phyloP scores from a whole-genome alignment of 164 flowering plant species.

The Annona cherimola region DNA sequence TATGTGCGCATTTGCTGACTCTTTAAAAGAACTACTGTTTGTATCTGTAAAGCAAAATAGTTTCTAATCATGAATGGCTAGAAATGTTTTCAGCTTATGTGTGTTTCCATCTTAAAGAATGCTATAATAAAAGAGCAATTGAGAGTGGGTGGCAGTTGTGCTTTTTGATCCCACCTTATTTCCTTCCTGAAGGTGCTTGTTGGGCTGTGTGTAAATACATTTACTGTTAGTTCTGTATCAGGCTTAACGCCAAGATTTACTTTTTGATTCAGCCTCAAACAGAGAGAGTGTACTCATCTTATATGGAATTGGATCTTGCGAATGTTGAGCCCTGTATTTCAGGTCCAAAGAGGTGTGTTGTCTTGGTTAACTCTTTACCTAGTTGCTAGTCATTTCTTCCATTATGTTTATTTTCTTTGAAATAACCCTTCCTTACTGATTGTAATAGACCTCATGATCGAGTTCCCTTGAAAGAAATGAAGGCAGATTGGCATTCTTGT shows the following conservation, averaged over 20 bases:
- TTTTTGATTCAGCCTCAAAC: constrained; percentile 48
- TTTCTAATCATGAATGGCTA: not conserved
- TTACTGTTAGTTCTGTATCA: not conserved
- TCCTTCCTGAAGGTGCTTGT: no score
- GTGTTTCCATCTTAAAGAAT: not conserved
- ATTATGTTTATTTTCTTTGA: not conserved
- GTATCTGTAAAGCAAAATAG: not conserved
- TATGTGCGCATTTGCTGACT: constrained; percentile 13
- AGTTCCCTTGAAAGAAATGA: constrained; percentile 77
- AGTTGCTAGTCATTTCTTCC: not conserved
- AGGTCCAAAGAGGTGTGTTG: constrained; percentile 65
- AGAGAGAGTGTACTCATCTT: constrained; percentile 66
- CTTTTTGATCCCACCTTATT: no score
- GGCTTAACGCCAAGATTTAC: not conserved
- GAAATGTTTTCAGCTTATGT: not conserved
- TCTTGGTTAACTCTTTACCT: not conserved
- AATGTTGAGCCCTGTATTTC: constrained; percentile 79
- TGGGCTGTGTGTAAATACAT: not conserved
- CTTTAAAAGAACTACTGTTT: not conserved
- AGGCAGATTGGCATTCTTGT: constrained; percentile 83
- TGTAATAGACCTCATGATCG: constrained; percentile 74
- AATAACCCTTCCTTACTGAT: not conserved
- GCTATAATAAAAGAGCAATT: not conserved
- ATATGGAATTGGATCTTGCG: constrained; percentile 50
- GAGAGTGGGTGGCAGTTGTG: no score